Conservation (phyloP, 257 asterid genomes). For the Nemophila menziesii region DNA sequence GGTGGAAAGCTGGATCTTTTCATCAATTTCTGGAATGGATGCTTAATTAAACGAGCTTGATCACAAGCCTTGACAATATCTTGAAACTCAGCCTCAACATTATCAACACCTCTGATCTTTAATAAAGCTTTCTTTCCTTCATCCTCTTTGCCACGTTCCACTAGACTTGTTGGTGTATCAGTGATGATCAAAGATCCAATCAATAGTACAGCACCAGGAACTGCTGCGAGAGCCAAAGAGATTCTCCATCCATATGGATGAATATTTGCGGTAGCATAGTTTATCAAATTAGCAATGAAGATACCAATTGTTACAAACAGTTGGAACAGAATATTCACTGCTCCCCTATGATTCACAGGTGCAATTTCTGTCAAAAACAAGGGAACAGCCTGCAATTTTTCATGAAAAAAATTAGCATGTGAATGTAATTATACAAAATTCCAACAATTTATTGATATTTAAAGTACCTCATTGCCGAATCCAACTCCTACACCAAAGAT, state of each 20-base stretch:
- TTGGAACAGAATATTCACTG: slow-evolving; percentile 72
- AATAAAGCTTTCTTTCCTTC: slow-evolving; percentile 30
- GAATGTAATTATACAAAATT: background rate
- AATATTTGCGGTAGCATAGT: slow-evolving; percentile 32
- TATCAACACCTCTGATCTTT: slow-evolving; percentile 43
- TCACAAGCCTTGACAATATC: slow-evolving; percentile 42
- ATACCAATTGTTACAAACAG: slow-evolving; percentile 76
- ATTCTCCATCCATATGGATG: slow-evolving; percentile 65
- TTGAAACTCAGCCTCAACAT: slow-evolving; percentile 42
- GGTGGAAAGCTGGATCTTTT: slow-evolving; percentile 37
- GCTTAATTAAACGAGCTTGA: slow-evolving; percentile 23
- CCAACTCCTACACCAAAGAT: slow-evolving; percentile 78
- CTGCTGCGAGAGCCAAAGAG: slow-evolving; percentile 46
- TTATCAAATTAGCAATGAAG: slow-evolving; percentile 50
- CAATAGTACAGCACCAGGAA: slow-evolving; percentile 39
- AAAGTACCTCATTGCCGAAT: slow-evolving; percentile 85
- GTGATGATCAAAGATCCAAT: slow-evolving; percentile 42
- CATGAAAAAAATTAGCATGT: background rate
- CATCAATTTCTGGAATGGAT: slow-evolving; percentile 37
- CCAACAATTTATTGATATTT: no score
- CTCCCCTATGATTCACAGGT: slow-evolving; percentile 63
- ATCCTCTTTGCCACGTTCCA: slow-evolving; percentile 28
- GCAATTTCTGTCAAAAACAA: slow-evolving; percentile 73
- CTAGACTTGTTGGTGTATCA: slow-evolving; percentile 65
- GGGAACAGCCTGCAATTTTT: slow-evolving; percentile 58